phyloP scores from a whole-genome alignment of 345 rosid genomes.

The Eutrema heterophyllum region DNA sequence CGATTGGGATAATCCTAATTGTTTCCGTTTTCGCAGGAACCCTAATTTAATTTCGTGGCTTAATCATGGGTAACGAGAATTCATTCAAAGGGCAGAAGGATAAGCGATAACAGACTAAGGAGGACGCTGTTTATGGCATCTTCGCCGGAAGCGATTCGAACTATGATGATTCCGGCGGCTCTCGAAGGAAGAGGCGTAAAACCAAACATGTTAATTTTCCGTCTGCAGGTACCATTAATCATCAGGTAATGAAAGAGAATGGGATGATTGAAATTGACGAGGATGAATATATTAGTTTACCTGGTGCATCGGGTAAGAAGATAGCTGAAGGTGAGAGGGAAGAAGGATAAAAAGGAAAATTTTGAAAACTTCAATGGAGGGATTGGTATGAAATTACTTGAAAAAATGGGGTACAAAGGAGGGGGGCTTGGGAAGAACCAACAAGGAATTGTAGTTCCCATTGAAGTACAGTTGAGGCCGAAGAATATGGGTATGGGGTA shows the following conservation, averaged over 20 bases:
- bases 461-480: constrained; percentile 86
- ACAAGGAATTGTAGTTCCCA: constrained; percentile 85
- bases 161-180: constrained; percentile 43
- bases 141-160: constrained; percentile 61
- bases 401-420: constrained; percentile 90
- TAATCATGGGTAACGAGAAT: constrained; percentile 42
- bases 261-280: constrained; percentile 2
- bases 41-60: neutral
- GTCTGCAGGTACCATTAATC: constrained; percentile 44
- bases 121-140: constrained; percentile 60
- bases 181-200: constrained; percentile 49
- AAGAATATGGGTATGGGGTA: constrained; percentile 94
- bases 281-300: constrained; percentile 38
- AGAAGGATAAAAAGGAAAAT: constrained; percentile 29
- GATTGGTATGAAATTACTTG: constrained; percentile 72
- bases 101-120: constrained; percentile 64
- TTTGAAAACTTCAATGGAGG: constrained; percentile 78
- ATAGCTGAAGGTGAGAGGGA: constrained; percentile 67
- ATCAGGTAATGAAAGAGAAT: too few relatives aligned
- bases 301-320: constrained; percentile 62
- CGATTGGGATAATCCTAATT: neutral
- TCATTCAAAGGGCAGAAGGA: constrained; percentile 52
- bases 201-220: constrained; percentile 70
- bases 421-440: constrained; percentile 82
- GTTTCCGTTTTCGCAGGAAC: neutral